A percentile compares a stretch with the other conserved stretches of the same genome.
Conservation (phyloP, 257 asterid species). For the Ligustrum vulgare region DNA sequence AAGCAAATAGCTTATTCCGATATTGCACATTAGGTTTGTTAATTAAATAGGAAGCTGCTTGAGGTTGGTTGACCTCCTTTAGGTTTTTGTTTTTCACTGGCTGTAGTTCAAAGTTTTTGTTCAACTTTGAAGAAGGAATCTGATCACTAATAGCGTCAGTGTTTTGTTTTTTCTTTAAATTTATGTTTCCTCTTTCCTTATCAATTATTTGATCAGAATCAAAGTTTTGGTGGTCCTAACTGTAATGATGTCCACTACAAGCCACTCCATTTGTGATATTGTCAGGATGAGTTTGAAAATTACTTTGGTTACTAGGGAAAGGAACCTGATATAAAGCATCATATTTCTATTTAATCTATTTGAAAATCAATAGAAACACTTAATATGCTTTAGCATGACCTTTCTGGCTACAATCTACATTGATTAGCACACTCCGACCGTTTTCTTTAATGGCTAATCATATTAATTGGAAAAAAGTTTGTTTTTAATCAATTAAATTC, state of each 20-base stretch:
- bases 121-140: constrained; percentile 23
- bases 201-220: constrained; percentile 28
- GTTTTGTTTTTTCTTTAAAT: constrained; percentile 39
- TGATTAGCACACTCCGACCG: too few species aligned
- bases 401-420: too few species aligned
- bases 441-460: too few species aligned
- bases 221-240: constrained; percentile 32
- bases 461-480: too few species aligned
- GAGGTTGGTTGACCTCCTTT: constrained; percentile 50
- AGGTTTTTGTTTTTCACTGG: constrained; percentile 39
- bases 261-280: constrained; percentile 45
- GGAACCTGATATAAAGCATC: too few species aligned
- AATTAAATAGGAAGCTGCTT: constrained; percentile 34
- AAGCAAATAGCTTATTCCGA: constrained; percentile 34
- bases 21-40: constrained; percentile 36
- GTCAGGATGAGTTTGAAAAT: too few species aligned
- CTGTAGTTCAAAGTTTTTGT: constrained; percentile 39
- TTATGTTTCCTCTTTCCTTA: constrained; percentile 54
- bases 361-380: too few species aligned
- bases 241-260: constrained; percentile 33
- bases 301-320: too few species aligned
- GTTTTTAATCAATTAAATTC: too few species aligned
- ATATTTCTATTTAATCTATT: too few species aligned
- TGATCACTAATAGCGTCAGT: constrained; percentile 30
- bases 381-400: too few species aligned